These are phyloP conservation scores for Nakazawaea sp. DNA, from an alignment of 805 yeast species.

Conservation along the genomic window DNA sequence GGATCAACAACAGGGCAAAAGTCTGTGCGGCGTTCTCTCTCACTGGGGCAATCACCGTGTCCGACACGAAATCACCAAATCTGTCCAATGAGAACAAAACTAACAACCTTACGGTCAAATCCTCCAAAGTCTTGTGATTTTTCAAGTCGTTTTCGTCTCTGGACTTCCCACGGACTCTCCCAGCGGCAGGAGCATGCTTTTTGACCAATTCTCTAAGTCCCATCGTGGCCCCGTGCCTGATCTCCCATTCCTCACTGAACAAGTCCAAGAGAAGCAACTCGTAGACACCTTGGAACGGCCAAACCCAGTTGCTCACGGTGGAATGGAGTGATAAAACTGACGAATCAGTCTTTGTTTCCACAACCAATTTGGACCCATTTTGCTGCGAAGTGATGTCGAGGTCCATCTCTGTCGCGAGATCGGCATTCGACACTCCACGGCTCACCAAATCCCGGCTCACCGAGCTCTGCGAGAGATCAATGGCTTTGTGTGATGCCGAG, in stretches of 20 bases:
- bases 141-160: conserved; percentile 54
- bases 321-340: conserved; percentile 65
- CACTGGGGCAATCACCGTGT: conserved; percentile 97
- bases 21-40: conserved; percentile 96
- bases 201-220: conserved; percentile 83
- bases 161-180: conserved; percentile 63
- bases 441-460: conserved; percentile 48
- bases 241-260: conserved; percentile 86
- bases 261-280: conserved; percentile 74
- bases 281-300: conserved; percentile 94
- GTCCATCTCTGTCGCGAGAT: conserved; percentile 11
- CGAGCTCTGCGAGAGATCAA: conserved; percentile 68
- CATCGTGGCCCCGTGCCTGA: conserved; percentile 91
- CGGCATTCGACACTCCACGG: conserved; percentile 26
- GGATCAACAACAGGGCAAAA: conserved; percentile 79
- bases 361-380: conserved; percentile 74
- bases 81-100: conserved; percentile 88
- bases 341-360: conserved; percentile 67
- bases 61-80: conserved; percentile 95
- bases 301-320: conserved; percentile 65
- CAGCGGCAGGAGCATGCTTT: conserved; percentile 81
- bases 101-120: conserved; percentile 76
- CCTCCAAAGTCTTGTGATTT: conserved; percentile 73
- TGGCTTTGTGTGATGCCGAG: conserved; percentile 37
- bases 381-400: conserved; percentile 65